Base-by-base conservation (phyloP, 139 green algal genomes). In the Deuterostichococcus epilithicus region DNA sequence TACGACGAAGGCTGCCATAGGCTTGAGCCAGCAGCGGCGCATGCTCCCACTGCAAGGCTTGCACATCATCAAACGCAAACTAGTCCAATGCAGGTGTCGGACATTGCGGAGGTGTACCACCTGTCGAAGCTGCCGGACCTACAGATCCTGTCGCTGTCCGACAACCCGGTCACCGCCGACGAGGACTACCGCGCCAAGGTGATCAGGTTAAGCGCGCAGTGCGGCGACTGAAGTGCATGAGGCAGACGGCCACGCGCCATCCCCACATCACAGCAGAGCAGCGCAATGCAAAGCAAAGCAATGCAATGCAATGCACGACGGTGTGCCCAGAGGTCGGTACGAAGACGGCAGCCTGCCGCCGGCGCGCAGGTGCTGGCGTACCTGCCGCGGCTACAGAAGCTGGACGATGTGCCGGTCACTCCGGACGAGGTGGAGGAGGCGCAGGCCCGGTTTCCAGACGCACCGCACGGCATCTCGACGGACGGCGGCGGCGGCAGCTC, bases 131-230 rank as follows among this genome's bases (percentile, higher is more conserved):
- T 63, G 52, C 52, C 52, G 18, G 52, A 63, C 52, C 52, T 63
- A 20, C 8, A 63, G 18, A 20, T 63, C 10, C 18, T 63, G 52
- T 30, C 18, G 60, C 79, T 90, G 63, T 35, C 75, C 59, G 79
- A 81, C 36, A 87, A 89, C 15, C 86, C 86, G 60, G 86, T 82
- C 4, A 84, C 84, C 22, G 86, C 86, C 0, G 88, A 90, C 60
- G 72, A 83, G 33, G 68, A 73, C 52, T 63, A 63, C 52, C 52
- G 52, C 52, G 3, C 5, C 18, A 63, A 63, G 52, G 52, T 52
- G 42, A 8, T n/a, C n/a, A n/a, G n/a, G n/a, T n/a, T n/a, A n/a
- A n/a, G n/a, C n/a, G n/a, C n/a, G n/a, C n/a, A n/a, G n/a, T n/a
- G n/a, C n/a, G n/a, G n/a, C n/a, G n/a, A n/a, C n/a, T n/a, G n/a